Conservation (phyloP, 306 rosid species). For the Cicer arietinum region DNA sequence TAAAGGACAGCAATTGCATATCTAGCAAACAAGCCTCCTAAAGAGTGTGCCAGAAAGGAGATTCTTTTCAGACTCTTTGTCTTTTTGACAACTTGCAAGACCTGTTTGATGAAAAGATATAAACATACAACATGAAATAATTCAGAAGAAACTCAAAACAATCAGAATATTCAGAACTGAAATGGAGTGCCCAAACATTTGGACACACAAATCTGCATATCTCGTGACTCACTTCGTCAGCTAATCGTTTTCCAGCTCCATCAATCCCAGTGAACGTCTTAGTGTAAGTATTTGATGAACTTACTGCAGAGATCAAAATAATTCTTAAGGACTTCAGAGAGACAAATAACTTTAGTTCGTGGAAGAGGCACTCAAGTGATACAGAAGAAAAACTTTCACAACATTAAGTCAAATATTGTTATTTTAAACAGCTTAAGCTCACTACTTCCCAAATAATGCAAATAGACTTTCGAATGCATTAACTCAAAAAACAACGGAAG, state of each 20-base stretch:
- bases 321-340: slow-evolving; percentile 38
- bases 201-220: slow-evolving; percentile 40
- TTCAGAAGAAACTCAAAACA: slow-evolving; percentile 40
- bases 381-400: slow-evolving; percentile 33
- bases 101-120: slow-evolving; percentile 58
- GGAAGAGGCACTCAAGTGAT: slow-evolving; percentile 36
- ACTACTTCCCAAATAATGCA: slow-evolving; percentile 23
- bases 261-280: slow-evolving; percentile 94
- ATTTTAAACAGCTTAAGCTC: slow-evolving; percentile 36
- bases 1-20: slow-evolving; percentile 79
- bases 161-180: slow-evolving; percentile 8
- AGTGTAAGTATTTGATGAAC: slow-evolving; percentile 80
- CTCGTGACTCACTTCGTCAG: slow-evolving; percentile 80
- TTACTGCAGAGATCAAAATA: slow-evolving; percentile 65
- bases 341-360: slow-evolving; percentile 32
- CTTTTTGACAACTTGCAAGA: slow-evolving; percentile 77
- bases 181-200: slow-evolving; percentile 35
- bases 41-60: slow-evolving; percentile 93
- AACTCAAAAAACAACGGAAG: slow-evolving; percentile 7
- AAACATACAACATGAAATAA: slow-evolving; percentile 41
- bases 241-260: slow-evolving; percentile 93
- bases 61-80: slow-evolving; percentile 76
- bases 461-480: slow-evolving; percentile 34
- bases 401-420: slow-evolving; percentile 1
- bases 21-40: slow-evolving; percentile 97